phyloP scores from a whole-genome alignment of 495 filamentous ascomycete genomes.

The Penicillium turbatum region DNA sequence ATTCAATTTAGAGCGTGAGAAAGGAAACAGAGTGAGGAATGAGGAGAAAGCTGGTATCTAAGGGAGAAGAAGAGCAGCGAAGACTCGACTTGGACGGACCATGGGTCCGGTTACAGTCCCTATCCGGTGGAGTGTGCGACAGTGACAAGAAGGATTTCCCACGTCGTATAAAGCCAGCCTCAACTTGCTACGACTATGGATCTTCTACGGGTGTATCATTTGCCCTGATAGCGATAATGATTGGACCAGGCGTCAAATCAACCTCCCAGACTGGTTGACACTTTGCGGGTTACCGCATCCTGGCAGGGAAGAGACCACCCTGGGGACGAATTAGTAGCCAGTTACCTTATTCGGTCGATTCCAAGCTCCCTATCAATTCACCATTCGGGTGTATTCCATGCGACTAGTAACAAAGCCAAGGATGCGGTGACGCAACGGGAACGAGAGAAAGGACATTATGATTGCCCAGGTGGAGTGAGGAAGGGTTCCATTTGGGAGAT shows the following conservation, averaged over 20 bases:
- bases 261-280: not conserved
- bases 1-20: not conserved
- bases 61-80: not conserved
- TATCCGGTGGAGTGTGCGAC: constrained; percentile 15
- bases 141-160: constrained; percentile 17
- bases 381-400: constrained; percentile 13
- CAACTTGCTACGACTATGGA: constrained; percentile 8
- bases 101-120: constrained; percentile 19
- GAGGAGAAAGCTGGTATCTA: not conserved
- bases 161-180: constrained; percentile 3
- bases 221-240: constrained; percentile 2
- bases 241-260: not conserved
- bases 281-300: not conserved
- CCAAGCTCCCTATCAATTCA: constrained; percentile 1
- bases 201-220: constrained; percentile 12
- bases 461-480: constrained; percentile 8
- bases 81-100: not conserved
- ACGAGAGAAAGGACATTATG: not conserved
- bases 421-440: constrained; percentile 5
- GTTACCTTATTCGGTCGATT: constrained; percentile 10
- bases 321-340: not conserved
- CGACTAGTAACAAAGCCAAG: constrained; percentile 14
- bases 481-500: constrained; percentile 20
- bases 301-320: not conserved
- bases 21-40: not conserved